Evolutionary conservation across 2,329 filamentous ascomycete species (phyloP).

Genomic region (Aspergillus persii): DNA sequence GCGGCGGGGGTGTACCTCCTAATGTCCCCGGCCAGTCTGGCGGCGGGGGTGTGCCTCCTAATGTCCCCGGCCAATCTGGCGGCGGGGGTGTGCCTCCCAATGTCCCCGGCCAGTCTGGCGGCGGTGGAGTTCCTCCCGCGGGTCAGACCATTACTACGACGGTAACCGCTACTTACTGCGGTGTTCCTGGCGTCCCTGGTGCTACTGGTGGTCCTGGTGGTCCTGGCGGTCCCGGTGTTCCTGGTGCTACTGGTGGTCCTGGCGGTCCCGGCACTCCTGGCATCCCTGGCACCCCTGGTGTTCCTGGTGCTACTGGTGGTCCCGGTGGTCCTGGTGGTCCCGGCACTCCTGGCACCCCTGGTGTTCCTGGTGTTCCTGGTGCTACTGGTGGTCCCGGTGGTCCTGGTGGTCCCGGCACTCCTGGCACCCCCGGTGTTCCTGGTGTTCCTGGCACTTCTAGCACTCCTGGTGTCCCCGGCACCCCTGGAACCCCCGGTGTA

Average conservation of each 20-base stretch:
- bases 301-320: not conserved
- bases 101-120: conserved; percentile 1
- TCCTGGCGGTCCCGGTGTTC: conserved; percentile 2
- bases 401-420: conserved; percentile 6
- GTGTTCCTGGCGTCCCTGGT: not conserved
- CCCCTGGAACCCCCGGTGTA: conserved; percentile 3
- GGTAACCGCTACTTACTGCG: too few relatives aligned
- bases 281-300: conserved; percentile 6
- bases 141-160: too few relatives aligned
- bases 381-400: conserved; percentile 3
- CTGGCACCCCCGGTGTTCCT: conserved; percentile 7
- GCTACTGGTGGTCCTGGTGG: not conserved
- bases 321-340: not conserved
- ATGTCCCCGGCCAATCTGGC: not conserved
- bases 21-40: not conserved
- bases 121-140: too few relatives aligned
- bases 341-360: not conserved
- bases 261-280: not conserved
- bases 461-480: not conserved
- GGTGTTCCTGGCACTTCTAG: conserved; percentile 6
- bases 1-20: not conserved
- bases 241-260: conserved; percentile 1
- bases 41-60: not conserved
- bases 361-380: not conserved
- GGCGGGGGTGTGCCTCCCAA: not conserved